Percentiles rank a stretch among this genome's conserved stretches.
These are phyloP conservation scores for Saprolegnia diclina DNA, from an alignment of 352 stramenopile species.

Conservation along the genomic window DNA sequence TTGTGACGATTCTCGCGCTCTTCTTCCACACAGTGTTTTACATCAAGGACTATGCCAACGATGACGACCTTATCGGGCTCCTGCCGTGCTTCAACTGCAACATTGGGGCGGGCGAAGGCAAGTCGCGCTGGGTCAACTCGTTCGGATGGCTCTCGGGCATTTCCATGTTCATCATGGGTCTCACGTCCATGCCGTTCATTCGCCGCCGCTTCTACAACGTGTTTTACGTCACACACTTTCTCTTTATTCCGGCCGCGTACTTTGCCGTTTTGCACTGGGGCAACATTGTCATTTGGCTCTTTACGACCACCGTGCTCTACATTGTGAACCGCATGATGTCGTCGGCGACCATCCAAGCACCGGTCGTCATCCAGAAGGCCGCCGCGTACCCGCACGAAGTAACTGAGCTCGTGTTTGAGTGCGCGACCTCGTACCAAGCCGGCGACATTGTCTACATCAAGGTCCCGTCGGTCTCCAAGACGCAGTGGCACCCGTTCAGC, in stretches of 20 bases:
- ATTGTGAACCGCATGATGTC: constrained; percentile 35
- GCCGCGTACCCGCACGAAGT: constrained; percentile 29
- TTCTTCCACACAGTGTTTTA: constrained; percentile 47
- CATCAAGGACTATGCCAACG: constrained; percentile 30
- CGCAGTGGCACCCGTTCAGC: constrained; percentile 52
- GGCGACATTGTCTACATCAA: constrained; percentile 50
- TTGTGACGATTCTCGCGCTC: constrained; percentile 41
- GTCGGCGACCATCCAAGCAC: constrained; percentile 28
- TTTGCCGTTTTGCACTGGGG: constrained; percentile 40
- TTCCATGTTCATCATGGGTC: constrained; percentile 36
- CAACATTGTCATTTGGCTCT: constrained; percentile 45
- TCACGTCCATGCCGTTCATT: constrained; percentile 37
- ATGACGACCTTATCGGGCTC: constrained; percentile 20
- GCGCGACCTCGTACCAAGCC: constrained; percentile 31
- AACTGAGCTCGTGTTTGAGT: constrained; percentile 37
- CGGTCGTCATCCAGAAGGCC: constrained; percentile 34
- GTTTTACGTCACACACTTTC: constrained; percentile 45
- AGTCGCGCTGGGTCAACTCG: constrained; percentile 47
- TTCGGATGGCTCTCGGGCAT: constrained; percentile 40
- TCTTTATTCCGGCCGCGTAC: constrained; percentile 35
- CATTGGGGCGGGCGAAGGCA: constrained; percentile 33
- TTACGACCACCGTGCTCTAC: constrained; percentile 39
- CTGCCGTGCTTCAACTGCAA: constrained; percentile 42
- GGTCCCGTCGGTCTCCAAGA: constrained; percentile 39
- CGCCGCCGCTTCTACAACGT: constrained; percentile 39